Base-by-base conservation (phyloP, 2,329 filamentous ascomycete genomes). In the Fusarium secorum region DNA sequence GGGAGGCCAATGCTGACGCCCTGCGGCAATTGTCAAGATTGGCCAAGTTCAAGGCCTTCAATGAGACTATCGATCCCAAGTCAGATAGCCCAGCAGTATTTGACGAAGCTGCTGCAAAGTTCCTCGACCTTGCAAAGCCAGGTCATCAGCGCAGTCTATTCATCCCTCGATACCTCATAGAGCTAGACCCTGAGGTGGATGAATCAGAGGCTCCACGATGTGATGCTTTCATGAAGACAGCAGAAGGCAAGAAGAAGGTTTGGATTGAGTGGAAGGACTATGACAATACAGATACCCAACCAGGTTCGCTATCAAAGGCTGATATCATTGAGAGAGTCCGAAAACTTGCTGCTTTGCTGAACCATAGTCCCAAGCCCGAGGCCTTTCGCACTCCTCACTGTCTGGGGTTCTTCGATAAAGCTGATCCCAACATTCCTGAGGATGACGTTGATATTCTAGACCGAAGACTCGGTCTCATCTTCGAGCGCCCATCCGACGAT, bases 221-320 rank as follows among this genome's bases (percentile, higher is more conserved):
- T 48, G 83, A 85, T 49, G 83, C 82, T 6, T 45, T 76, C 22
- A 78, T 85, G 63, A 78, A 74, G 38, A 75, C 79, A 7, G 68
- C 78, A 7, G 71, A 77, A n/a, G 81, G 79, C 10, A 75, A 65
- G 51, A 82, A 80, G 55, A 80, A 77, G 35, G 82, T 85, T 1
- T 86, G 84, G 84, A 79, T 86, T 11, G 84, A 86, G 68, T 86
- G 84, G 84, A 86, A 85, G 71, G 82, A 85, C 60, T 86, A 85
- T 64, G 81, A 82, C 41, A 69, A 64, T 8, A 78, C 81, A n/a
- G 79, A 76, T 2, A 73, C 79, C 30, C 68, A 75, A 11, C 77
- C 79, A 7, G 79, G 76, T 11, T 80, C 79, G 6, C 79, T 84
- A 9, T 81, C 83, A 18, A 84, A 83, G 60, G 71, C 77, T 5